Conservation (phyloP, 2,329 filamentous ascomycete genomes). For the Phialocephala subalpina region DNA sequence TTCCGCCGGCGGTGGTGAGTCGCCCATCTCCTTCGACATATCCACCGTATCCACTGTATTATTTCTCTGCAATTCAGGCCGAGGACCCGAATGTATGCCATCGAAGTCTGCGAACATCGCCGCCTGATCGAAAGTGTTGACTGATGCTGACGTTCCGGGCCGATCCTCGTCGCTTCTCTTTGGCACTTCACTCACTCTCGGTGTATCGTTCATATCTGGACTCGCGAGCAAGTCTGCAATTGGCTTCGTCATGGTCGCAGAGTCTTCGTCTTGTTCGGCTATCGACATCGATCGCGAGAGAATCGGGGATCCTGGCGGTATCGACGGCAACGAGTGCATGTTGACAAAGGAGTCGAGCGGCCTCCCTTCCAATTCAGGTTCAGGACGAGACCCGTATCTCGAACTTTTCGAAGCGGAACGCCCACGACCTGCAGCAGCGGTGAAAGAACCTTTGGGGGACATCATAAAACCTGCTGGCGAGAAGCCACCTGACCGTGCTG, state of each 20-base stretch:
- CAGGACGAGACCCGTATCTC: slow-evolving; percentile 42
- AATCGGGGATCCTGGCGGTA: slow-evolving; percentile 33
- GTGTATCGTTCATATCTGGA: slow-evolving; percentile 18
- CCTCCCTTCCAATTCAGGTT: slow-evolving; percentile 45
- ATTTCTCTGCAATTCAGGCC: slow-evolving; percentile 13
- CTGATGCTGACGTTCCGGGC: slow-evolving; percentile 39
- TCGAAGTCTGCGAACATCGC: slow-evolving; percentile 83
- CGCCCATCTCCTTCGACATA: slow-evolving; percentile 18
- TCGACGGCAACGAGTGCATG: slow-evolving; percentile 28
- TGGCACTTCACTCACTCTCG: background rate
- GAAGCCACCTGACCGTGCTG: slow-evolving; percentile 74
- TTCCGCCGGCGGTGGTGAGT: slow-evolving; percentile 13
- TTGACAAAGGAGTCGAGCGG: slow-evolving; percentile 44
- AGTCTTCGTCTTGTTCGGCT: slow-evolving; percentile 39
- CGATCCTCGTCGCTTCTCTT: slow-evolving; percentile 28
- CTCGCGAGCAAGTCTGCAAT: slow-evolving; percentile 31
- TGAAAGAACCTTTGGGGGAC: slow-evolving; percentile 69
- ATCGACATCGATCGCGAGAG: slow-evolving; percentile 36
- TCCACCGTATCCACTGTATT: background rate
- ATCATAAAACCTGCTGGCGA: slow-evolving; percentile 73
- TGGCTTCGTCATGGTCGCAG: slow-evolving; percentile 36
- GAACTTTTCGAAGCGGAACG: slow-evolving; percentile 64
- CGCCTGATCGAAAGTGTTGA: slow-evolving; percentile 64
- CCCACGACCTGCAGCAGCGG: slow-evolving; percentile 53
- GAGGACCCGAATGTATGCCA: slow-evolving; percentile 70